phyloP scores from a whole-genome alignment of 2,329 filamentous ascomycete genomes.

The Exophiala calicioides region DNA sequence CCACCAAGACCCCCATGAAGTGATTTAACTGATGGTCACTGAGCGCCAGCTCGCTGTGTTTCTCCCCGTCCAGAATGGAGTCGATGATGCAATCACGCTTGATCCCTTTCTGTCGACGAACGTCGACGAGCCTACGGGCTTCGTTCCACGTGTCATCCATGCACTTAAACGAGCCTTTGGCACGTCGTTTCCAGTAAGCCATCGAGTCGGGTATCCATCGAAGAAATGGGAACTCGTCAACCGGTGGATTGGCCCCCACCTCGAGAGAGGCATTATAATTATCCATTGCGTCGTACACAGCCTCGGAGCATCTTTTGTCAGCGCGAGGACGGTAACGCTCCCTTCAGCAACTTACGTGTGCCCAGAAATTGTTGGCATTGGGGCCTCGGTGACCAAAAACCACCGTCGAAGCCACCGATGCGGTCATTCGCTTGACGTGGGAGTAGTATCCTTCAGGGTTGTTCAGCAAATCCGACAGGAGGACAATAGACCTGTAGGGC shows the following conservation, averaged over 20 bases:
- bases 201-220: slow-evolving; percentile 22
- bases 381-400: slow-evolving; percentile 26
- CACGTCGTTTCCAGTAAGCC: slow-evolving; percentile 11
- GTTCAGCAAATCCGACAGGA: slow-evolving; percentile 15
- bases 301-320: slow-evolving; percentile 7
- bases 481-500: slow-evolving; percentile 6
- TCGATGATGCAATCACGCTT: slow-evolving; percentile 14
- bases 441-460: slow-evolving; percentile 21
- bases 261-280: slow-evolving; percentile 22
- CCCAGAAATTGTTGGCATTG: slow-evolving; percentile 13
- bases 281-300: slow-evolving; percentile 24
- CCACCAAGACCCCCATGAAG: slow-evolving; percentile 15
- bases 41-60: slow-evolving; percentile 12
- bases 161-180: slow-evolving; percentile 12
- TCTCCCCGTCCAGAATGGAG: slow-evolving; percentile 14
- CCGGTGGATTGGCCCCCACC: slow-evolving; percentile 24
- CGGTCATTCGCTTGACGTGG: slow-evolving; percentile 24
- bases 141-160: slow-evolving; percentile 21
- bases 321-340: slow-evolving; percentile 1
- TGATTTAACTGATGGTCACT: slow-evolving; percentile 15
- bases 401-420: slow-evolving; percentile 24
- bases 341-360: slow-evolving; percentile 1
- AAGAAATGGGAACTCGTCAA: slow-evolving; percentile 28
- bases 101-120: slow-evolving; percentile 9
- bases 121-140: slow-evolving; percentile 6